Conservation (phyloP, 495 filamentous ascomycete genomes). For the Podospora sp. region DNA sequence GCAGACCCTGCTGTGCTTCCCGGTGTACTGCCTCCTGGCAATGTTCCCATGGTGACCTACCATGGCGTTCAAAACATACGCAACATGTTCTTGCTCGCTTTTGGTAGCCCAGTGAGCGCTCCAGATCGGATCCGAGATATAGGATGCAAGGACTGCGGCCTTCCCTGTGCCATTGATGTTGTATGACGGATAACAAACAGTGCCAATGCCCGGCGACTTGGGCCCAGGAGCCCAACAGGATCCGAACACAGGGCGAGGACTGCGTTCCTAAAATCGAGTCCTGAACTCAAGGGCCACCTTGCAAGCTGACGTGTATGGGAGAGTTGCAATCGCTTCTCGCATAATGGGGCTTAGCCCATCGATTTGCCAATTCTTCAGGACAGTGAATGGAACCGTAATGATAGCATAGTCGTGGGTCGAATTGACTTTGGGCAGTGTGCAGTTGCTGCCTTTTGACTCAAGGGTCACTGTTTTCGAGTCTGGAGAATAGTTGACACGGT, state of each 20-base stretch:
- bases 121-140: conserved; percentile 48
- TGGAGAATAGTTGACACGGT: conserved; percentile 44
- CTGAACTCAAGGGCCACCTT: conserved; percentile 64
- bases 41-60: conserved; percentile 62
- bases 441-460: conserved; percentile 45
- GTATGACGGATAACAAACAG: conserved; percentile 66
- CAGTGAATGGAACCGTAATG: conserved; percentile 62
- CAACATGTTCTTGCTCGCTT: conserved; percentile 29
- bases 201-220: conserved; percentile 27
- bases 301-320: conserved; percentile 60
- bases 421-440: conserved; percentile 44
- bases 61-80: conserved; percentile 49
- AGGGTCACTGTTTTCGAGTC: conserved; percentile 47
- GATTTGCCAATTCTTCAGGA: conserved; percentile 53
- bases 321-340: conserved; percentile 44
- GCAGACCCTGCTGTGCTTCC: conserved; percentile 60
- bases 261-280: conserved; percentile 68
- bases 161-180: conserved; percentile 64
- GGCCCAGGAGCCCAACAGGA: conserved; percentile 9
- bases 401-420: conserved; percentile 65
- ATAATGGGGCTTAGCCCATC: conserved; percentile 17
- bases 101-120: conserved; percentile 33
- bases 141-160: conserved; percentile 61
- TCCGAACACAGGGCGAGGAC: conserved; percentile 60
- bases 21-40: conserved; percentile 60